A percentile compares a stretch with the other conserved stretches of the same genome.
Evolutionary conservation across 2,329 filamentous ascomycete species (phyloP).

Genomic region (Raffaelea albimanens): DNA sequence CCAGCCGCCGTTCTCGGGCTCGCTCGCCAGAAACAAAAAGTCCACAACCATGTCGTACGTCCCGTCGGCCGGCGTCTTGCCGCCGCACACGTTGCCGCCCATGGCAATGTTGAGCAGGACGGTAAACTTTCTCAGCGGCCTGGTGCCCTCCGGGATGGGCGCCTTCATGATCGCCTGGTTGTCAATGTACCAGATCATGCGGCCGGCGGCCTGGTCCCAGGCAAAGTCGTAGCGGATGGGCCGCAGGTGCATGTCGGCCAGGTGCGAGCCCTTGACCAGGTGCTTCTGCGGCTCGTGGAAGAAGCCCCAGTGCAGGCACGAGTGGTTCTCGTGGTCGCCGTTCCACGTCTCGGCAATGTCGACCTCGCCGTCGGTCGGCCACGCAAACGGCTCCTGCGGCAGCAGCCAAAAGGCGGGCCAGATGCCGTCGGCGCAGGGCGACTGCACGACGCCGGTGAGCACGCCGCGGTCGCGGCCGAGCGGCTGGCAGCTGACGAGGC

Average conservation of each 20-base stretch:
- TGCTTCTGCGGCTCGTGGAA: constrained; percentile 7
- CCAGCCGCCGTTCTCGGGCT: constrained; percentile 6
- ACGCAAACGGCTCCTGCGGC: constrained; percentile 5
- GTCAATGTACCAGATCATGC: constrained; percentile 8
- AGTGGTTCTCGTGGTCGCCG: constrained; percentile 8
- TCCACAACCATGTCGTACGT: constrained; percentile 6
- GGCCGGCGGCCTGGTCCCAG: constrained; percentile 5
- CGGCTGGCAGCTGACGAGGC: constrained; percentile 7
- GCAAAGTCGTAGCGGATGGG: constrained; percentile 7
- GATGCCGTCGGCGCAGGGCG: constrained; percentile 6
- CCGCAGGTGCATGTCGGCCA: constrained; percentile 7
- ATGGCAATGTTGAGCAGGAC: constrained; percentile 8
- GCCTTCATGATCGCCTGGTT: constrained; percentile 3
- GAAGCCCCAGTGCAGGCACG: constrained; percentile 8
- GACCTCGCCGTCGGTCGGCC: constrained; percentile 8
- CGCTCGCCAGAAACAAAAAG: constrained; percentile 2
- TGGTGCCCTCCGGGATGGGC: not conserved
- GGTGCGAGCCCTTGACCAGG: not conserved
- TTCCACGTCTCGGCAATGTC: constrained; percentile 10
- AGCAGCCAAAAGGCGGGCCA: constrained; percentile 10
- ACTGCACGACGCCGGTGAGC: constrained; percentile 2
- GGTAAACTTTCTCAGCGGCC: constrained; percentile 5
- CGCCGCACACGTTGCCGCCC: constrained; percentile 8
- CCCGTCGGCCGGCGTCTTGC: constrained; percentile 2
- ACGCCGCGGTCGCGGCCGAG: constrained; percentile 7